These are phyloP conservation scores for Xylaria nigripes DNA, from an alignment of 495 filamentous ascomycete genomes.

Conservation along the genomic window DNA sequence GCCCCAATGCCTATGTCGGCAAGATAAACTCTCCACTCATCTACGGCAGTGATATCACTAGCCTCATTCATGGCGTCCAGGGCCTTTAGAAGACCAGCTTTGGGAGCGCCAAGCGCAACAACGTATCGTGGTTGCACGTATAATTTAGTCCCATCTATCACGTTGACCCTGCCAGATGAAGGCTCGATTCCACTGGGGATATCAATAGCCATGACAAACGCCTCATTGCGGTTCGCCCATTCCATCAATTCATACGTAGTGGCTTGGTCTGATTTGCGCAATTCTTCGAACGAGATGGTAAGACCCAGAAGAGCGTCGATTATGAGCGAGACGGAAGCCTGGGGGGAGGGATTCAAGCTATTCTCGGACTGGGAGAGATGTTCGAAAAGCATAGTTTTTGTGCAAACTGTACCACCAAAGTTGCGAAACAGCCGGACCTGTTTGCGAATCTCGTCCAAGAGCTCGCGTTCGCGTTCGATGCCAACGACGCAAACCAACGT, in stretches of 20 bases:
- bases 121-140: constrained; percentile 69
- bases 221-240: constrained; percentile 77
- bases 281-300: constrained; percentile 73
- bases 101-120: constrained; percentile 75
- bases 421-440: constrained; percentile 71
- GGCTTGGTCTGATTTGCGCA: constrained; percentile 72
- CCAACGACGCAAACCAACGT: constrained; percentile 80
- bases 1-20: constrained; percentile 80
- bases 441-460: constrained; percentile 64
- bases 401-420: constrained; percentile 62
- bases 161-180: constrained; percentile 52
- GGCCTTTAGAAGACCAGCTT: constrained; percentile 69
- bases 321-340: constrained; percentile 60
- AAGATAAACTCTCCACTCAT: constrained; percentile 65
- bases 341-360: constrained; percentile 24
- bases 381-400: constrained; percentile 46
- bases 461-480: constrained; percentile 51
- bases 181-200: constrained; percentile 82
- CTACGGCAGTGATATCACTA: constrained; percentile 31
- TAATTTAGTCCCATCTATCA: constrained; percentile 58
- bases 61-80: constrained; percentile 51
- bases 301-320: constrained; percentile 83
- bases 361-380: constrained; percentile 28
- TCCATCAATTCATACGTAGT: constrained; percentile 74
- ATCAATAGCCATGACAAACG: constrained; percentile 72